Conservation (phyloP, 441 rosid species). For the Pelargonium cotyledonis region DNA sequence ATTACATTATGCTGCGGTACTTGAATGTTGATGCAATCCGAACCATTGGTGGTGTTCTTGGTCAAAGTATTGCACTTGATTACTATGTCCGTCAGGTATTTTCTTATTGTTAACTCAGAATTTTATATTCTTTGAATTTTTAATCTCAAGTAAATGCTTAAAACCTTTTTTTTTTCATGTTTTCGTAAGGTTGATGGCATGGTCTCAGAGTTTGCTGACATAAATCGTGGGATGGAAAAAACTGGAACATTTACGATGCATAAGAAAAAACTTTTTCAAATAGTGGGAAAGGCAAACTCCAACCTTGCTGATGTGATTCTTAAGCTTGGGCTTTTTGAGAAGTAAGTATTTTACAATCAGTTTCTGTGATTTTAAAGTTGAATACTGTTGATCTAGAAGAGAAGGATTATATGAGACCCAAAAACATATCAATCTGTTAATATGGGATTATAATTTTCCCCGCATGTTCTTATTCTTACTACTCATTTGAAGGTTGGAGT, state of each 20-base stretch:
- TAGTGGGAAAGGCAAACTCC: constrained; percentile 91
- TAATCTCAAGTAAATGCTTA: constrained; percentile 3
- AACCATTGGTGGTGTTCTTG: constrained; percentile 85
- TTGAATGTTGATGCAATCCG: constrained; percentile 82
- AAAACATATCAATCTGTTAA: too few relatives aligned
- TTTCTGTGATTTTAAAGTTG: background rate
- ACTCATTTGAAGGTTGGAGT: too few relatives aligned
- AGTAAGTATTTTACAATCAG: constrained; percentile 36
- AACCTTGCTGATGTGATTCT: constrained; percentile 92
- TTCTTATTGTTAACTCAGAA: constrained; percentile 9
- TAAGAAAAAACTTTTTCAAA: constrained; percentile 83
- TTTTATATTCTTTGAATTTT: background rate
- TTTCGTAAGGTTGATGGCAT: constrained; percentile 71
- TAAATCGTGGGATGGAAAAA: constrained; percentile 86
- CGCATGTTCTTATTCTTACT: too few relatives aligned
- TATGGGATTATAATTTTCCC: too few relatives aligned
- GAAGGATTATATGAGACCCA: too few relatives aligned
- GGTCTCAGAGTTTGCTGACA: constrained; percentile 94
- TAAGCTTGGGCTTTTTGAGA: constrained; percentile 94
- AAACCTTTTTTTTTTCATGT: constrained; percentile 9
- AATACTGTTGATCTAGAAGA: too few relatives aligned
- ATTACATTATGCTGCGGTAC: constrained; percentile 80
- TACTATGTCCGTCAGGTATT: constrained; percentile 93
- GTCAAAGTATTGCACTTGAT: constrained; percentile 93
- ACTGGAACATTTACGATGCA: constrained; percentile 95